These are phyloP conservation scores for Nemophila menziesii DNA, from an alignment of 257 asterid species.

Conservation along the genomic window DNA sequence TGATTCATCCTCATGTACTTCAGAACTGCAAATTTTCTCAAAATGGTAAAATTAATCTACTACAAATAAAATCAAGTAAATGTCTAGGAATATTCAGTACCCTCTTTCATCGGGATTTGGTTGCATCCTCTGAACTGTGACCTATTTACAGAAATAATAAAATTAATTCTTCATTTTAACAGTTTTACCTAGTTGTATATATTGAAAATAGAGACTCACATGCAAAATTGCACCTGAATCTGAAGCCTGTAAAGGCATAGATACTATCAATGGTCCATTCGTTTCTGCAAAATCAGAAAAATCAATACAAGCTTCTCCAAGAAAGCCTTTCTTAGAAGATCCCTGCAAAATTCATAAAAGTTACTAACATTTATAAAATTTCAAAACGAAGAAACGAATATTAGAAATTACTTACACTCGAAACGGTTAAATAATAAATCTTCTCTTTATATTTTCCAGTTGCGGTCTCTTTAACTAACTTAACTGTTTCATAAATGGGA, in stretches of 20 bases:
- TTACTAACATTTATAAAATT: neutral
- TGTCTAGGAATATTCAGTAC: slow-evolving; percentile 8
- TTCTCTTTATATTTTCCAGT: slow-evolving; percentile 66
- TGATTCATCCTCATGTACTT: slow-evolving; percentile 37
- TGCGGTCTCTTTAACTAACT: slow-evolving; percentile 55
- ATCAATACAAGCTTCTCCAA: slow-evolving; percentile 83
- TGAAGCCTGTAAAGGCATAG: slow-evolving; percentile 73
- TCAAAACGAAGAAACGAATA: neutral
- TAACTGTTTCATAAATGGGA: slow-evolving; percentile 73
- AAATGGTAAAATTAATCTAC: neutral
- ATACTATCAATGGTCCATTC: slow-evolving; percentile 42
- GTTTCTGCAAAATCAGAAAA: slow-evolving; percentile 82
- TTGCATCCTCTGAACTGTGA: slow-evolving; percentile 66
- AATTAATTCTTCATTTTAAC: neutral
- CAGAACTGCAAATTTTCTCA: slow-evolving; percentile 35
- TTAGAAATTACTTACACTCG: slow-evolving; percentile 49
- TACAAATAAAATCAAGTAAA: slow-evolving; percentile 1
- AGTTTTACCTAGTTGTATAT: neutral
- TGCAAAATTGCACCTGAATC: slow-evolving; percentile 73
- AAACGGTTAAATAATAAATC: slow-evolving; percentile 57
- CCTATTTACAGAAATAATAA: slow-evolving; percentile 23
- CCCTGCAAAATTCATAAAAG: slow-evolving; percentile 40
- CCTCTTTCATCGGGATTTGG: slow-evolving; percentile 53
- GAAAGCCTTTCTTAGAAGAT: slow-evolving; percentile 76
- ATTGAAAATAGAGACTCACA: slow-evolving; percentile 36